Percentiles rank a stretch among this genome's conserved stretches.
Evolutionary conservation across 352 stramenopile genomes (phyloP).

Genomic region (Globisporangium solare): DNA sequence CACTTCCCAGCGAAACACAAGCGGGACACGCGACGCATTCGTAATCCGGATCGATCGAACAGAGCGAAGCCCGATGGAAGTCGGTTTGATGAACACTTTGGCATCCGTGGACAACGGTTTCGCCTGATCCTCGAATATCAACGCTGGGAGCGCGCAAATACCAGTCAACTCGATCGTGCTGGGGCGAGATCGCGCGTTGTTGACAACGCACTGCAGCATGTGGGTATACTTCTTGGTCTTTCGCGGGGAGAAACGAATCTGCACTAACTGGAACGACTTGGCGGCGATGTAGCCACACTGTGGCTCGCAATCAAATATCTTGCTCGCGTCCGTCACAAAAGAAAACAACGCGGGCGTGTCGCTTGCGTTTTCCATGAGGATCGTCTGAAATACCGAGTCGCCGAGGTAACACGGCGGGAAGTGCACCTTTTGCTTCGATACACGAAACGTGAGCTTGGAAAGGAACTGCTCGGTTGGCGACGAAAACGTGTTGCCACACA

Average conservation of each 20-base stretch:
- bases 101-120: constrained; percentile 15
- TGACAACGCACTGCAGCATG: constrained; percentile 62
- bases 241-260: constrained; percentile 68
- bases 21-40: constrained; percentile 82
- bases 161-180: constrained; percentile 56
- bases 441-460: constrained; percentile 68
- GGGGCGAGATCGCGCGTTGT: constrained; percentile 47
- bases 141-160: constrained; percentile 44
- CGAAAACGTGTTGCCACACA: constrained; percentile 86
- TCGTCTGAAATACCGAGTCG: constrained; percentile 87
- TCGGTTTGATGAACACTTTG: constrained; percentile 82
- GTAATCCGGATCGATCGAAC: constrained; percentile 43
- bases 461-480: constrained; percentile 84
- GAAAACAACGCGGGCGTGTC: constrained; percentile 87
- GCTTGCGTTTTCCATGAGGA: constrained; percentile 82
- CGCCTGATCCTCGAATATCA: constrained; percentile 40
- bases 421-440: constrained; percentile 49
- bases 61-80: constrained; percentile 68
- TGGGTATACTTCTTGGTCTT: constrained; percentile 44
- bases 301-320: constrained; percentile 73
- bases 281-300: constrained; percentile 56
- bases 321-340: constrained; percentile 59
- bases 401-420: constrained; percentile 89
- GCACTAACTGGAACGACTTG: constrained; percentile 80
- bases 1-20: constrained; percentile 81